Evolutionary conservation across 768 basidiomycete species (phyloP), one percentile per base, ranked within the genome.

Genomic region (Thelephora aurantiotincta): DNA sequence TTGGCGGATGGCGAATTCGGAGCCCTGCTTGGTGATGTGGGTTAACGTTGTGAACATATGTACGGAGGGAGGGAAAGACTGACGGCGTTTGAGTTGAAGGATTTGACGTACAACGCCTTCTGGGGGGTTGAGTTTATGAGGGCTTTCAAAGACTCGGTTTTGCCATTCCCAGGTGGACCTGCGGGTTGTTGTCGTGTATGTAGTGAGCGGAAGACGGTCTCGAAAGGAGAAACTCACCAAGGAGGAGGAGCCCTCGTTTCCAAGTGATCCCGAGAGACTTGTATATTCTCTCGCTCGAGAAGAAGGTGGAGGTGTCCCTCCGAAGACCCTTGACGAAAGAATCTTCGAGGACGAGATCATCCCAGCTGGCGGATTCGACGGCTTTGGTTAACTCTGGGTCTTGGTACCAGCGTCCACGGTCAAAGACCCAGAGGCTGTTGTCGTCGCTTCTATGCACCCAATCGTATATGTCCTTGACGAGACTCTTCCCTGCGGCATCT

Each of bases 91-190:
- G 54, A 65, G 19, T 52, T 54, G 54, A 71, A 67, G 6, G 65
- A 63, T 52, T 65, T 67, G 48, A 71, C 70, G 51, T 70, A 70
- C 14, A 71, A 57, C 20, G 59, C 52, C 16, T 60, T 60, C 6
- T 62, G 54, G 9, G 52, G 58, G 33, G 53, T 53, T 38, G 64
- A 61, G 6, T 54, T 50, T 3, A 60, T 46, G 30, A 58, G 35
- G 16, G 70, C 68, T 48, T 61, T 60, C 42, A 60, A 52, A 14
- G 52, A 55, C 55, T 69, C 67, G n/a, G 62, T 63, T 50, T 65
- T 65, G 11, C 69, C 68, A 55, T 69, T 68, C 22, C 61, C 60
- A 7, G 62, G 59, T 20, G 65, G 62, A 2, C 30, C 70, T 38
- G 11, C 11, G n/a, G 11, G 6, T 16, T 4, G 3, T 16, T 38